Conservation (phyloP, 2,329 filamentous ascomycete species). For the Cladosporium sp. region DNA sequence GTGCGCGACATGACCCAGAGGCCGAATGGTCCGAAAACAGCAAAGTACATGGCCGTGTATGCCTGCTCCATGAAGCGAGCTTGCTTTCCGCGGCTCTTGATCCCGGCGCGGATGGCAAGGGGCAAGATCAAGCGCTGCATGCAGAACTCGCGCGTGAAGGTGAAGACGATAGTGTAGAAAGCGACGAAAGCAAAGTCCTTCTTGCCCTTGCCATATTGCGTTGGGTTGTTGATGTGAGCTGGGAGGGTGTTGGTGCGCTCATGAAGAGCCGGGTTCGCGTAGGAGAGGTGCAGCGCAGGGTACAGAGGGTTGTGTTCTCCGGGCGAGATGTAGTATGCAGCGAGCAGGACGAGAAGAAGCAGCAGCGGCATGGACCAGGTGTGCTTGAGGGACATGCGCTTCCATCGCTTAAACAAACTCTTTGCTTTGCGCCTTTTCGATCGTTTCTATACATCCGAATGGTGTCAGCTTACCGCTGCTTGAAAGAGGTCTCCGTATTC, state of each 20-base stretch:
- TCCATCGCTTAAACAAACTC: conserved; percentile 47
- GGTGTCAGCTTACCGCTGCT: conserved; percentile 22
- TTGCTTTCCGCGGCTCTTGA: conserved; percentile 74
- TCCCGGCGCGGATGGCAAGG: conserved; percentile 67
- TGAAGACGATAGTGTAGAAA: conserved; percentile 87
- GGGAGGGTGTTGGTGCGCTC: conserved; percentile 45
- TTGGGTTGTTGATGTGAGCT: conserved; percentile 40
- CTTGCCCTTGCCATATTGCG: conserved; percentile 83
- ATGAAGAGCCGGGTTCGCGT: conserved; percentile 57
- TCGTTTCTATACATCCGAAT: conserved; percentile 35
- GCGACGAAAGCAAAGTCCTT: conserved; percentile 83
- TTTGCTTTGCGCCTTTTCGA: conserved; percentile 50
- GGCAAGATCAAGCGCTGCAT: conserved; percentile 89
- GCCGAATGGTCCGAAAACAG: conserved; percentile 75
- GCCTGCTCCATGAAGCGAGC: conserved; percentile 93
- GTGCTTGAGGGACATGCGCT: conserved; percentile 50
- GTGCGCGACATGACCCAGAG: conserved; percentile 88
- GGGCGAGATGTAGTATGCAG: conserved; percentile 73
- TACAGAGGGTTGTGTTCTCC: conserved; percentile 75
- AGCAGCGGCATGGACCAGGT: conserved; percentile 69
- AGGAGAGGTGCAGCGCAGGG: conserved; percentile 86
- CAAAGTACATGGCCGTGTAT: conserved; percentile 92
- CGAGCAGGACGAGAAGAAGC: conserved; percentile 63
- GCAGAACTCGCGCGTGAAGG: conserved; percentile 91
- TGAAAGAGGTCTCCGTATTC: conserved; percentile 11